Conservation (phyloP, 2,329 filamentous ascomycete species). For the Acephala macrosclerotiorum region DNA sequence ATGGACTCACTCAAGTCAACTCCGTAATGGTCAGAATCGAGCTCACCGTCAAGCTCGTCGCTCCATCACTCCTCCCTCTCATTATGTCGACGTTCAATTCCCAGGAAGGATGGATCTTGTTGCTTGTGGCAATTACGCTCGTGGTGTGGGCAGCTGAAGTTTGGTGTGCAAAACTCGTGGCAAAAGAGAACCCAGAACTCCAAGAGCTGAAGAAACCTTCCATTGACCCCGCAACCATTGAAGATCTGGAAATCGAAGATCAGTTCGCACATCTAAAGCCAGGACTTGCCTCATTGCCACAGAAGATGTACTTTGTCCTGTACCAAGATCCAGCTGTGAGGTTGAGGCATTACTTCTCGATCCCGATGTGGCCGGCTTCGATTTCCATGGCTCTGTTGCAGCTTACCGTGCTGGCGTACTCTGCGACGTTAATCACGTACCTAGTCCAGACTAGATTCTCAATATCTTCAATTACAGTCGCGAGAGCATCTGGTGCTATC, state of each 20-base stretch:
- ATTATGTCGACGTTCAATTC: constrained; percentile 54
- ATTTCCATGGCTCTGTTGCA: constrained; percentile 58
- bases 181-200: constrained; percentile 39
- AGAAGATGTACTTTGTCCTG: constrained; percentile 29
- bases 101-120: constrained; percentile 49
- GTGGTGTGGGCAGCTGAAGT: constrained; percentile 47
- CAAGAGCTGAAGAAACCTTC: constrained; percentile 38
- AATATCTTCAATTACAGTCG: constrained; percentile 52
- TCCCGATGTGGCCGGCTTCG: constrained; percentile 51
- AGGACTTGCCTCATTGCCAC: constrained; percentile 2
- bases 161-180: constrained; percentile 45
- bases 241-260: constrained; percentile 8
- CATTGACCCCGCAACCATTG: constrained; percentile 3
- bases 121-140: constrained; percentile 52
- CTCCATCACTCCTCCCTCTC: constrained; percentile 53
- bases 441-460: constrained; percentile 56
- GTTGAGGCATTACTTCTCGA: constrained; percentile 46
- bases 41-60: constrained; percentile 59
- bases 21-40: constrained; percentile 62
- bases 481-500: constrained; percentile 52
- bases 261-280: constrained; percentile 14
- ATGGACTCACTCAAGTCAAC: constrained; percentile 49
- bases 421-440: constrained; percentile 60
- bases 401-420: constrained; percentile 56
- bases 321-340: constrained; percentile 34